These are phyloP conservation scores for Whalleya microplaca DNA, from an alignment of 2,329 filamentous ascomycete genomes.

Conservation along the genomic window DNA sequence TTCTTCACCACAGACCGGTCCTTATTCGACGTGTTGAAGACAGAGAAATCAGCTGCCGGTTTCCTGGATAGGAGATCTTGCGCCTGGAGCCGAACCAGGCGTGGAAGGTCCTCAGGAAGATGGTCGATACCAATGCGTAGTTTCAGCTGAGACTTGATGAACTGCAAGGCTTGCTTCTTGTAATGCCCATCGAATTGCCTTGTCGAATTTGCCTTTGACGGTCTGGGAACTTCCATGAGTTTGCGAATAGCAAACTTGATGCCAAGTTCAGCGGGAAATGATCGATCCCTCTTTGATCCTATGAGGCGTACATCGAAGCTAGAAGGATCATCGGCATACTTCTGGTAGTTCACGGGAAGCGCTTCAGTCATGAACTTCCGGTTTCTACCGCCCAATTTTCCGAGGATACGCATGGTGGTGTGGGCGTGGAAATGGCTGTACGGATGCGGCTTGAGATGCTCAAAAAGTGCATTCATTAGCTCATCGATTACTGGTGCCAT, in stretches of 20 bases:
- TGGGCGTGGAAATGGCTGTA: conserved; percentile 98
- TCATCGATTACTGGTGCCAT: conserved; percentile 99
- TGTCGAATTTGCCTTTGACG: conserved; percentile 48
- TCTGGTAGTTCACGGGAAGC: conserved; percentile 79
- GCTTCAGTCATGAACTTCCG: conserved; percentile 93
- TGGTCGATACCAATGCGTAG: conserved; percentile 85
- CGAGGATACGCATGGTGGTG: conserved; percentile 95
- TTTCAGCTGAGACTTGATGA: conserved; percentile 89
- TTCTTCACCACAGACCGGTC: conserved; percentile 87
- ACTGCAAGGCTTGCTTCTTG: conserved; percentile 88
- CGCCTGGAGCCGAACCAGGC: conserved; percentile 83
- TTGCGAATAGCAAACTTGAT: conserved; percentile 89
- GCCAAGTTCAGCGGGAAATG: conserved; percentile 85
- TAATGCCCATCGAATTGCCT: conserved; percentile 80
- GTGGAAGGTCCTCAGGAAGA: conserved; percentile 85
- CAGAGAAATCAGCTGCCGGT: conserved; percentile 69
- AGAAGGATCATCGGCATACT: conserved; percentile 83
- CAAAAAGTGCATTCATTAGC: conserved; percentile 95
- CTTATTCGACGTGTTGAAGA: conserved; percentile 76
- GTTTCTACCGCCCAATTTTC: conserved; percentile 94
- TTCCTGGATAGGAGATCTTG: conserved; percentile 80
- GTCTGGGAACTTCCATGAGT: conserved; percentile 78
- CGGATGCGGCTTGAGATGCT: conserved; percentile 89
- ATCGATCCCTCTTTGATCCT: conserved; percentile 84
- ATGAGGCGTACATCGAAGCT: conserved; percentile 89